These are phyloP conservation scores for Eimeria zaria DNA, from an alignment of 169 alveolate species.

Conservation along the genomic window DNA sequence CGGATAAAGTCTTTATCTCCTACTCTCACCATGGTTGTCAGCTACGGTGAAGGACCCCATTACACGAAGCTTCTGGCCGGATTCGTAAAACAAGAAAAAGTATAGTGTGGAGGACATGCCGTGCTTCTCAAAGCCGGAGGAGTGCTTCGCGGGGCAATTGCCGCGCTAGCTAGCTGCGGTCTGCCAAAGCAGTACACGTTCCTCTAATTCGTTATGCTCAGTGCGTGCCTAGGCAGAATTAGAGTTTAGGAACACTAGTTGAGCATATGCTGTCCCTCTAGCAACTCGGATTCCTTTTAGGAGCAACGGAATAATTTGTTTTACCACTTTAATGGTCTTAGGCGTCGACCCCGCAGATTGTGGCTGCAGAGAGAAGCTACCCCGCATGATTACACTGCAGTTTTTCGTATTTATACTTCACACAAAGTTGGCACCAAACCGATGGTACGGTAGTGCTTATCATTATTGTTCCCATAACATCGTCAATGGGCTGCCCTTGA, in stretches of 20 bases:
- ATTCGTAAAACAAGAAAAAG: too few relatives aligned
- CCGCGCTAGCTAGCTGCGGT: not conserved
- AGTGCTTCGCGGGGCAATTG: not conserved
- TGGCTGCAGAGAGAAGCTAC: not conserved
- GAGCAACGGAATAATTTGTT: not conserved
- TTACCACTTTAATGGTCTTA: not conserved
- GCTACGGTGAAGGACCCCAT: not conserved
- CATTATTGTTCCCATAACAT: too few relatives aligned
- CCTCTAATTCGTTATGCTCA: not conserved
- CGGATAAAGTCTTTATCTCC: too few relatives aligned
- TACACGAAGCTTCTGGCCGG: not conserved
- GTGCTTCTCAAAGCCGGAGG: not conserved
- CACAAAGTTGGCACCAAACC: not conserved
- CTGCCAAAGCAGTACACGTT: not conserved
- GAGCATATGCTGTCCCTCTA: not conserved
- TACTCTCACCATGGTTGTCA: not conserved
- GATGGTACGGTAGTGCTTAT: not conserved
- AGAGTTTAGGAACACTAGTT: not conserved
- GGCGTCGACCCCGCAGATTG: not conserved
- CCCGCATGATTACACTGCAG: not conserved
- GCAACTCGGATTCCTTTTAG: not conserved
- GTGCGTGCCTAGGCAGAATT: not conserved
- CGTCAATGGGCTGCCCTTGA: not conserved
- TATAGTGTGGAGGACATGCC: not conserved
- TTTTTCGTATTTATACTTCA: not conserved